Conservation (phyloP, 768 basidiomycete species). For the Phylloporus rhodoxanthus region DNA sequence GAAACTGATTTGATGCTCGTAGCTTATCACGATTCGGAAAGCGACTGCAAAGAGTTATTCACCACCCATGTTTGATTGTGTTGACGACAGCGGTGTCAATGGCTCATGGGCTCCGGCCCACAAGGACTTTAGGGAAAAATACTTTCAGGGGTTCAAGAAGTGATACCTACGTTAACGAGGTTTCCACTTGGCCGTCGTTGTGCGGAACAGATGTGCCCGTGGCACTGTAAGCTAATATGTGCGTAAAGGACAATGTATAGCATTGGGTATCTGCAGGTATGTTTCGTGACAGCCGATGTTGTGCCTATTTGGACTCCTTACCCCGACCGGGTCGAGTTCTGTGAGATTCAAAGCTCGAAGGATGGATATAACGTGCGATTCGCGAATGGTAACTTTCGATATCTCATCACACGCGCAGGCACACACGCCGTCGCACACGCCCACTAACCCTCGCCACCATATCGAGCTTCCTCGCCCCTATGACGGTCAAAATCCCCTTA, state of each 20-base stretch:
- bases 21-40: slow-evolving; percentile 93
- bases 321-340: too few relatives aligned
- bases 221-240: background rate
- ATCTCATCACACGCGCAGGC: too few relatives aligned
- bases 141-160: slow-evolving; percentile 75
- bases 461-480: too few relatives aligned
- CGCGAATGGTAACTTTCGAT: too few relatives aligned
- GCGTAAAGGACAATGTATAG: background rate
- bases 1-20: slow-evolving; percentile 4
- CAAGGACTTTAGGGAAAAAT: slow-evolving; percentile 82
- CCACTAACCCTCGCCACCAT: too few relatives aligned
- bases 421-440: too few relatives aligned
- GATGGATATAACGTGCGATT: too few relatives aligned
- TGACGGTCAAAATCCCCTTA: too few relatives aligned
- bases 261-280: background rate
- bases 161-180: background rate
- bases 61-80: slow-evolving; percentile 49
- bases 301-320: too few relatives aligned
- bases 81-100: slow-evolving; percentile 5
- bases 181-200: background rate
- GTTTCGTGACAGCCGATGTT: too few relatives aligned
- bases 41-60: slow-evolving; percentile 38
- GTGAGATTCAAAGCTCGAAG: too few relatives aligned
- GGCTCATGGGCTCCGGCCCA: slow-evolving; percentile 70
- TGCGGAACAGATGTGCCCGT: background rate